Conservation (phyloP, 371 early-diverging fungal species). For the Coemansia linderi region DNA sequence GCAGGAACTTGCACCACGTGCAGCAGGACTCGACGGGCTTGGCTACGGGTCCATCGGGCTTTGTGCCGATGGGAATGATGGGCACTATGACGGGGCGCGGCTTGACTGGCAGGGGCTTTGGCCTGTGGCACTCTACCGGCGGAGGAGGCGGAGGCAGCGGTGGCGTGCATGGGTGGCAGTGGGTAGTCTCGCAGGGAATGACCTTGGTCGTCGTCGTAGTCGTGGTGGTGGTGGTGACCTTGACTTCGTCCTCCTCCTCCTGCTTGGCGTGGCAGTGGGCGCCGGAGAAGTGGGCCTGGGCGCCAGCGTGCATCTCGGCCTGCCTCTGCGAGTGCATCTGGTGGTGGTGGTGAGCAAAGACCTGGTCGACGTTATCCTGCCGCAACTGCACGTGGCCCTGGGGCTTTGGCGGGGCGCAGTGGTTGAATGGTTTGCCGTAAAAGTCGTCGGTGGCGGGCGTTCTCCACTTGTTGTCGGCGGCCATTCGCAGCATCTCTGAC, state of each 20-base stretch:
- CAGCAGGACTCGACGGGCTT: constrained; percentile 45
- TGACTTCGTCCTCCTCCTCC: constrained; percentile 34
- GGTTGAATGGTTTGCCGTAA: constrained; percentile 27
- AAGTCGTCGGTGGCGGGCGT: constrained; percentile 20
- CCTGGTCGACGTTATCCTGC: constrained; percentile 32
- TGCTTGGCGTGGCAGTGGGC: constrained; percentile 24
- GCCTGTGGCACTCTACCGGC: constrained; percentile 4
- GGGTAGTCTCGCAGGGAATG: constrained; percentile 17
- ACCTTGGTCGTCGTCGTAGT: constrained; percentile 37
- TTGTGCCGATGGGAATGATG: constrained; percentile 33
- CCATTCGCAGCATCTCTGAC: constrained; percentile 42
- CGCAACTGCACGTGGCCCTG: constrained; percentile 33
- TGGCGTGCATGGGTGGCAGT: constrained; percentile 6
- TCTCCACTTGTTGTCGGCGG: constrained; percentile 42
- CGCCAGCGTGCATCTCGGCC: constrained; percentile 35
- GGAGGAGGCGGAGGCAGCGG: constrained; percentile 16
- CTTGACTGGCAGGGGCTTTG: constrained; percentile 12
- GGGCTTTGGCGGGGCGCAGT: constrained; percentile 13
- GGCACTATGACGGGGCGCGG: not conserved
- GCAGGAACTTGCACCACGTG: constrained; percentile 53
- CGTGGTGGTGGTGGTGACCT: constrained; percentile 42
- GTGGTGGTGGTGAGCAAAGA: constrained; percentile 27
- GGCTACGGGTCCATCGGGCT: constrained; percentile 19
- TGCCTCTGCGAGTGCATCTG: constrained; percentile 29
- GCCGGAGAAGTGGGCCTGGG: constrained; percentile 23